Evolutionary conservation across 2,329 filamentous ascomycete species (phyloP), one percentile per base, ranked within the genome.

Genomic region (Phialophora expanda): DNA sequence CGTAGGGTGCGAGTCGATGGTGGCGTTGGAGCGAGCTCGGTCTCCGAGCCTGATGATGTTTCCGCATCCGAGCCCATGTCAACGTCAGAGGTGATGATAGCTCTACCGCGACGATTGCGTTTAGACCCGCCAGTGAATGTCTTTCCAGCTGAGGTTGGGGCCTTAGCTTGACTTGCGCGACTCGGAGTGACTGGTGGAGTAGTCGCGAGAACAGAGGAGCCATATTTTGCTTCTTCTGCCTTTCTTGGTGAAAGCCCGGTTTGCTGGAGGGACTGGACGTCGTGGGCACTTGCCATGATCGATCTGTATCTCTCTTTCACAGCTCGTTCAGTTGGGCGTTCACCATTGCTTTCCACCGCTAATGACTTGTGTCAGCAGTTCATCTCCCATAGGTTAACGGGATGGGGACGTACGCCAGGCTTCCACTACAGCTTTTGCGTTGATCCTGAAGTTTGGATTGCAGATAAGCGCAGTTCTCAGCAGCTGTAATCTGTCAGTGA

Each of bases 31-130:
- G 51, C 11, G 2, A 62, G 9, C 6, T 62, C 22, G 11, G 17
- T 24, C 14, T 62, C 60, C 5, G 51, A 53, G 51, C 60, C 60
- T 4, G 60, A 56, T 3, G 60, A 28, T 1, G 60, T 62, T 24
- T 62, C 60, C 5, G 8, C 50, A 22, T 20, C 32, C 4, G 60
- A 62, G 1, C 14, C 2, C 9, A 24, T 17, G 7, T 56, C 51
- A 1, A 22, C 24, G 14, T 62, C 60, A 53, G 60, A 62, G 48
- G 30, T 20, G 5, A 12, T 14, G 5, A 12, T 8, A 1, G 17
- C 3, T 24, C n/a, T n/a, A 48, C 4, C 34, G 14, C 38, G 22
- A 34, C 60, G 32, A n/a, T 62, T 53, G n/a, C 58, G 58, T 46
- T 61, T 61, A 4, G 26, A 34, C 1, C 56, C 41, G 28, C 22